A percentile compares a stretch with the other conserved stretches of the same genome.
phyloP scores from a whole-genome alignment of 2,329 filamentous ascomycete species.

The Plenodomus lindquistii region DNA sequence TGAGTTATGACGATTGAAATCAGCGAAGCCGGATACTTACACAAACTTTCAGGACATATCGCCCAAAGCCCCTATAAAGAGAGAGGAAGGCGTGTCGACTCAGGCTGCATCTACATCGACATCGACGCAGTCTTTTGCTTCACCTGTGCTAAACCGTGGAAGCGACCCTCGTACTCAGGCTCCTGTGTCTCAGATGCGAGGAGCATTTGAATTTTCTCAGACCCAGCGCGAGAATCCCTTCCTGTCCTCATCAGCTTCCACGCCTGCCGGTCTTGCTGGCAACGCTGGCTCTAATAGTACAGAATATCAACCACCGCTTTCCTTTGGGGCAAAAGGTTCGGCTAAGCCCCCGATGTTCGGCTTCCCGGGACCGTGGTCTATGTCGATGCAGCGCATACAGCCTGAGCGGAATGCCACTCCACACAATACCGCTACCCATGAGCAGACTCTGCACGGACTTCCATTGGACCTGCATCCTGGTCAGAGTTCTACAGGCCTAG shows the following conservation, averaged over 20 bases:
- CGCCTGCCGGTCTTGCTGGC: no score
- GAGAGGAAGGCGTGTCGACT: neutral
- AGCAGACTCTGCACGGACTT: neutral
- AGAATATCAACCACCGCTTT: neutral
- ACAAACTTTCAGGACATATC: no score
- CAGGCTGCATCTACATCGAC: neutral
- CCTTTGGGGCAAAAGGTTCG: neutral
- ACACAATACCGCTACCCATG: neutral
- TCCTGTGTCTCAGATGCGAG: neutral
- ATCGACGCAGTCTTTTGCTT: neutral
- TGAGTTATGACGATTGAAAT: neutral
- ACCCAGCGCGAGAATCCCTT: neutral
- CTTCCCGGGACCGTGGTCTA: neutral
- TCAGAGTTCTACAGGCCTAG: neutral
- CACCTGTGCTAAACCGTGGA: neutral
- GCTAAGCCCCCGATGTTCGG: neutral
- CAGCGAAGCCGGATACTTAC: no score
- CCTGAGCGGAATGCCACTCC: neutral
- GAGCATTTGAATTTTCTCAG: neutral
- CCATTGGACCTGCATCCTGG: neutral
- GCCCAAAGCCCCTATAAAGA: no score
- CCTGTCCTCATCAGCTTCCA: no score
- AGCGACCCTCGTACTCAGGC: neutral
- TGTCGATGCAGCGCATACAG: neutral
- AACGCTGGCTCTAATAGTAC: no score